A percentile compares a stretch with the other conserved stretches of the same genome.
Evolutionary conservation across 2,329 filamentous ascomycete species (phyloP).

Genomic region (Diaporthe longicolla): DNA sequence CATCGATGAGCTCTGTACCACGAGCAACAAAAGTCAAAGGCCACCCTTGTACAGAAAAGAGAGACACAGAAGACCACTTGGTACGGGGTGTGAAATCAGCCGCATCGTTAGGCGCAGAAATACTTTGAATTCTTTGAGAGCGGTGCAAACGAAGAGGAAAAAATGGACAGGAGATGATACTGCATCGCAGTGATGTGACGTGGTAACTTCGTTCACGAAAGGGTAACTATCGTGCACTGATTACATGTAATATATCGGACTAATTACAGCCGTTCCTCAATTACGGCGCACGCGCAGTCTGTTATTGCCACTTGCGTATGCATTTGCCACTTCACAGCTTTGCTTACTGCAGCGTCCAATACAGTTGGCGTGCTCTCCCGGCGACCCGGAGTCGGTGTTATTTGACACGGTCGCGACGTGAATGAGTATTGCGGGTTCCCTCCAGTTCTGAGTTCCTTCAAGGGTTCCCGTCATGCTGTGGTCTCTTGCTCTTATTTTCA

Average conservation of each 20-base stretch:
- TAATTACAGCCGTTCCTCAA: not conserved
- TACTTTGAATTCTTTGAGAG: not conserved
- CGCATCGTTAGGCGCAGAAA: too few species aligned
- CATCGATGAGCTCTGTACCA: not conserved
- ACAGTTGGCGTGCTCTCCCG: not conserved
- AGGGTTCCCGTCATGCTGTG: too few species aligned
- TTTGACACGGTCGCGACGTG: not conserved
- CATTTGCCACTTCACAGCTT: not conserved
- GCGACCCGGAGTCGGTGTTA: not conserved
- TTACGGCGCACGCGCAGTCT: not conserved
- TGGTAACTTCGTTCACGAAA: too few species aligned
- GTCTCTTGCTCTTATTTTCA: too few species aligned
- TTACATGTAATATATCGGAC: not conserved
- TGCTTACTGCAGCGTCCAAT: not conserved
- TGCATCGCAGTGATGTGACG: not conserved
- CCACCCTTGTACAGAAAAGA: not conserved
- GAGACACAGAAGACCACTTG: not conserved
- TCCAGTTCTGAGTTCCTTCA: too few species aligned
- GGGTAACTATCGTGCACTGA: too few species aligned
- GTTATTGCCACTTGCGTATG: not conserved
- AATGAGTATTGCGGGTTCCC: too few species aligned
- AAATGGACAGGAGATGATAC: not conserved
- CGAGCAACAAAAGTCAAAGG: not conserved
- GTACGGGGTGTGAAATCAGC: too few species aligned
- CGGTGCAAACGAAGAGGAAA: not conserved